These are phyloP conservation scores for Russula virescens DNA, from an alignment of 768 basidiomycete genomes.

Conservation along the genomic window DNA sequence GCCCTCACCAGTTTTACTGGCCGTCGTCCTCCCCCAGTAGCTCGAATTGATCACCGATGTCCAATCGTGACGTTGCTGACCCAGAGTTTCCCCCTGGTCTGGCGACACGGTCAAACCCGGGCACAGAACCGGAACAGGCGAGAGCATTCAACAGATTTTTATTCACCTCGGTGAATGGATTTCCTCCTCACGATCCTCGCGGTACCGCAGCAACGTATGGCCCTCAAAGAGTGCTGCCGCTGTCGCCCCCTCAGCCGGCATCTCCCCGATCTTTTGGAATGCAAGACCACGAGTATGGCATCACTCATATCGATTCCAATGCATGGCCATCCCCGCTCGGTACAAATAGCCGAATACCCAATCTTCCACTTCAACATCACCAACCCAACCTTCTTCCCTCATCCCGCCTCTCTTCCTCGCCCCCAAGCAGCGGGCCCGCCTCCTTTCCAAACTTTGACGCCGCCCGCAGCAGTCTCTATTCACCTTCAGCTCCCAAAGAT, in stretches of 20 bases:
- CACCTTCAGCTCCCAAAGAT: slow-evolving; percentile 31
- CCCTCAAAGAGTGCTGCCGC: slow-evolving; percentile 20
- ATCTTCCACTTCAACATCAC: slow-evolving; percentile 29
- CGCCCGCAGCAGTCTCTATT: slow-evolving; percentile 20
- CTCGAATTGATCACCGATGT: slow-evolving; percentile 8
- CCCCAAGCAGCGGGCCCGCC: slow-evolving; percentile 27
- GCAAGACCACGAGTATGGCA: slow-evolving; percentile 36
- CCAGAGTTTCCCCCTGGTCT: slow-evolving; percentile 9
- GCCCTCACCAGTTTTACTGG: slow-evolving; percentile 1
- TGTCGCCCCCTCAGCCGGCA: slow-evolving; percentile 29
- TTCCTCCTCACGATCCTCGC: slow-evolving; percentile 20
- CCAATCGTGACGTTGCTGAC: slow-evolving; percentile 13
- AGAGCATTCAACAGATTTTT: slow-evolving; percentile 9
- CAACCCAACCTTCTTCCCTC: slow-evolving; percentile 36
- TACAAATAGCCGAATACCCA: slow-evolving; percentile 32
- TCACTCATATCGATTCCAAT: slow-evolving; percentile 27
- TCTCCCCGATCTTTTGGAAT: slow-evolving; percentile 34
- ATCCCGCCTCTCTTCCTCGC: slow-evolving; percentile 35
- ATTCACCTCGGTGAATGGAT: slow-evolving; percentile 2
- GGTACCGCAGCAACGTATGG: slow-evolving; percentile 17
- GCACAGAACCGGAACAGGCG: slow-evolving; percentile 6
- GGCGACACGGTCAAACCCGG: neutral
- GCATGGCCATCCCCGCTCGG: slow-evolving; percentile 29
- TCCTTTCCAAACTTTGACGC: slow-evolving; percentile 14
- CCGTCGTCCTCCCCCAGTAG: neutral